These are phyloP conservation scores for Ustilago tritici DNA, from an alignment of 1,284 basidiomycete species.

Conservation along the genomic window DNA sequence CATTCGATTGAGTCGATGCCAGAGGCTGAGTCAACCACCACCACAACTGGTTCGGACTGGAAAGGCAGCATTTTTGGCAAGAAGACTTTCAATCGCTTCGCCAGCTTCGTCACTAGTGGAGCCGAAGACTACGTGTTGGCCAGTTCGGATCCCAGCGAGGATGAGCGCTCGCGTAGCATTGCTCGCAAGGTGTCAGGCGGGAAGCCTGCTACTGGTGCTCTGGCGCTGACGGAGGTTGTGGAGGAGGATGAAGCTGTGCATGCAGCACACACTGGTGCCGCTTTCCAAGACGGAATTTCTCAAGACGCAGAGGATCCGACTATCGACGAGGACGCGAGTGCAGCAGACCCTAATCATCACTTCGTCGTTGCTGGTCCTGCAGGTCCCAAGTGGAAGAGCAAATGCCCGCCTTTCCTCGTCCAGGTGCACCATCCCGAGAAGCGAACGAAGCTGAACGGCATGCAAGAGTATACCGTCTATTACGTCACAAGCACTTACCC, in stretches of 20 bases:
- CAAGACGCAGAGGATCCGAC: background rate
- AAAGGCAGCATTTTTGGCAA: constrained; percentile 75
- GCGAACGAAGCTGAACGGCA: constrained; percentile 76
- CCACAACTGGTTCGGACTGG: constrained; percentile 27
- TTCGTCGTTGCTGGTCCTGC: constrained; percentile 77
- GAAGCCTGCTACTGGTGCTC: constrained; percentile 4
- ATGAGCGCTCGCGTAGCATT: constrained; percentile 28
- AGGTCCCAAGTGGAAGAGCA: constrained; percentile 77
- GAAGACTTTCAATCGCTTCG: constrained; percentile 82
- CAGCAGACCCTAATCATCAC: constrained; percentile 71
- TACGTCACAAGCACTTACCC: constrained; percentile 80
- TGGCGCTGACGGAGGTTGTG: constrained; percentile 13
- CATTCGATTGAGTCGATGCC: background rate
- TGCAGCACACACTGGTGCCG: background rate
- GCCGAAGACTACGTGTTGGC: constrained; percentile 76
- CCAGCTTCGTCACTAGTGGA: constrained; percentile 83
- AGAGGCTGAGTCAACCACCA: constrained; percentile 1
- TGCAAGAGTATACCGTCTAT: constrained; percentile 78
- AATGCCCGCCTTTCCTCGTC: constrained; percentile 78
- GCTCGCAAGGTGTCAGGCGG: constrained; percentile 44
- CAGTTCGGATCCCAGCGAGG: constrained; percentile 18
- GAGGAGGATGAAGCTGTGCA: constrained; percentile 24
- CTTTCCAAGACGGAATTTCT: background rate
- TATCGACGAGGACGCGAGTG: background rate
- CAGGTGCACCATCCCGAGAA: constrained; percentile 84